A percentile compares a stretch with the other conserved stretches of the same genome.
Conservation (phyloP, 2,329 filamentous ascomycete species). For the Tolypocladium amazonense region DNA sequence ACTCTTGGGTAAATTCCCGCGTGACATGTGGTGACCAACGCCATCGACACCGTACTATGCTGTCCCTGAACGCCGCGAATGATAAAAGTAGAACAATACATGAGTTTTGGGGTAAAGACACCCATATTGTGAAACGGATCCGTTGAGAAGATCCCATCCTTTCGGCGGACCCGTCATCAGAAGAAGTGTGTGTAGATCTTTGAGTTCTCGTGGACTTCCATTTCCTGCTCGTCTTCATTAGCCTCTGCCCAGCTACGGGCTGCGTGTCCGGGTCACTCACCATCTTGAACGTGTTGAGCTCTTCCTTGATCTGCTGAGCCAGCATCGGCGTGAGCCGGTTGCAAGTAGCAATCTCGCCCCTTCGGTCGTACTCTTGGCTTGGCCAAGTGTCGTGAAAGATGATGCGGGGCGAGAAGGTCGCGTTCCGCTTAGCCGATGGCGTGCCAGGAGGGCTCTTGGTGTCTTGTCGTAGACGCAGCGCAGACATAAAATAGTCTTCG, state of each 20-base stretch:
- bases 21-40: constrained; percentile 32
- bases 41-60: constrained; percentile 49
- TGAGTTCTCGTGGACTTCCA: constrained; percentile 98
- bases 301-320: constrained; percentile 98
- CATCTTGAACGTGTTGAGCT: constrained; percentile 99
- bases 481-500: constrained; percentile 84
- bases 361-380: constrained; percentile 86
- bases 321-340: constrained; percentile 95
- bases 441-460: constrained; percentile 74
- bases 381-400: constrained; percentile 97
- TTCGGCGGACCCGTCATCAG: constrained; percentile 44
- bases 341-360: constrained; percentile 94
- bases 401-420: constrained; percentile 82
- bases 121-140: constrained; percentile 15
- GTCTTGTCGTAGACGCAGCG: constrained; percentile 61
- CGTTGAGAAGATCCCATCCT: constrained; percentile 11
- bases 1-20: constrained; percentile 23
- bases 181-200: constrained; percentile 99
- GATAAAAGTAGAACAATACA: constrained; percentile 39
- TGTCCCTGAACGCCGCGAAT: constrained; percentile 42
- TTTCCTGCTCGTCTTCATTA: constrained; percentile 58
- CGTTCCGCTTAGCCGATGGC: constrained; percentile 52
- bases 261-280: constrained; percentile 10
- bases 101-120: constrained; percentile 19
- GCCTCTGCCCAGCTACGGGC: constrained; percentile 5